These are phyloP conservation scores for Apiotrichum siamense DNA, from an alignment of 1,284 basidiomycete species.

Conservation along the genomic window DNA sequence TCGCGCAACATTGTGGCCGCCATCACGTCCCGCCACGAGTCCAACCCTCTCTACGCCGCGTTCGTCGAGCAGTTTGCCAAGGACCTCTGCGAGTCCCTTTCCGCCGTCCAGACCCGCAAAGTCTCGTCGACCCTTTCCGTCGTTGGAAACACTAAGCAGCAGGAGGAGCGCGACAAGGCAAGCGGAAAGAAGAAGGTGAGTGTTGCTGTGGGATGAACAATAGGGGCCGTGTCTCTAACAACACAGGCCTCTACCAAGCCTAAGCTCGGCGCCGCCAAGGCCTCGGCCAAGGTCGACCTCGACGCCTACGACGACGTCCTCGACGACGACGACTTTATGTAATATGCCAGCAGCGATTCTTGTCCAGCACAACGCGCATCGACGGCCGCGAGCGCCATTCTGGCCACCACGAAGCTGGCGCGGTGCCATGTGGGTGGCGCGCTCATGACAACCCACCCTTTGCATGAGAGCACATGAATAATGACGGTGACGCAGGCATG, in stretches of 20 bases:
- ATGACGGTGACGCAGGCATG: too few species aligned
- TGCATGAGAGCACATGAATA: too few species aligned
- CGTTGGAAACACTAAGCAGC: slow-evolving; percentile 89
- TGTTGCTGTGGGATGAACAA: neutral
- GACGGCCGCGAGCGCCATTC: too few species aligned
- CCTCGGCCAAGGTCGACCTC: slow-evolving; percentile 61
- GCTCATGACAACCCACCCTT: too few species aligned
- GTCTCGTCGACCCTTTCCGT: slow-evolving; percentile 72
- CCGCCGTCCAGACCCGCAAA: slow-evolving; percentile 82
- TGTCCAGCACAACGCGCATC: too few species aligned
- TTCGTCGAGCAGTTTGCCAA: slow-evolving; percentile 78
- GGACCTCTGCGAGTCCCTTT: slow-evolving; percentile 64
- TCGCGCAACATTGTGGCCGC: slow-evolving; percentile 65
- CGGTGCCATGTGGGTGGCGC: too few species aligned
- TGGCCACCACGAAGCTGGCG: too few species aligned
- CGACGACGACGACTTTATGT: slow-evolving; percentile 56
- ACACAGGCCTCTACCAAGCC: slow-evolving; percentile 53
- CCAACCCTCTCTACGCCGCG: slow-evolving; percentile 69
- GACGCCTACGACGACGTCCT: slow-evolving; percentile 73
- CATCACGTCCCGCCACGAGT: slow-evolving; percentile 67
- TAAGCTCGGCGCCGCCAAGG: slow-evolving; percentile 68
- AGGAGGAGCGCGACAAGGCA: slow-evolving; percentile 73
- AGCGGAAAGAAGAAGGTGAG: slow-evolving; percentile 80
- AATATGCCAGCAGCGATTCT: too few species aligned
- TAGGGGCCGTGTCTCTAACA: neutral